Base-by-base conservation (phyloP, 2,329 filamentous ascomycete species). In the Colletotrichum endophyticum region DNA sequence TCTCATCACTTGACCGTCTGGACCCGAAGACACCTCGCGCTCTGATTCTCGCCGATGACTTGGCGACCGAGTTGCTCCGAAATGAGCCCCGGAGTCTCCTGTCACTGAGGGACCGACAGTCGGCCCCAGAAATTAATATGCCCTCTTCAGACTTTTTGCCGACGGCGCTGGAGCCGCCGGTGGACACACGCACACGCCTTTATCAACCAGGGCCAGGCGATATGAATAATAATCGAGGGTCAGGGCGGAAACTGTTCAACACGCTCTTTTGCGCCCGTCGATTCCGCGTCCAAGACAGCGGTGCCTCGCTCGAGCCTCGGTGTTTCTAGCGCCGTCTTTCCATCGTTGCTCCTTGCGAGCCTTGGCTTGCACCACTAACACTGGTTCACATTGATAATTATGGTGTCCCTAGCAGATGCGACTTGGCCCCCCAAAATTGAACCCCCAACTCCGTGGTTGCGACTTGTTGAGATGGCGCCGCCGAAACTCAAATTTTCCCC, bases 1-100 rank as follows among this genome's bases (percentile, higher is more conserved):
- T 73, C 70, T 62, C 70, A n/a, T 75, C 62, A 73, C 70, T 73
- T 66, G 73, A 76, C 44, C 59, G 73, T 73, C 64, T 30, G 36
- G 68, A 53, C 39, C 49, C 32, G 49, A 70, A 61, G n/a, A 34
- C 30, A 39, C 8, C 56, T 64, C 63, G 63, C 64, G n/a, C 68
- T 49, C 36, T 73, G 64, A 19, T 66, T 44, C 44, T 73, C 44
- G 74, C 74, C 32, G 59, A 72, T 44, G 59, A 73, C 70, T 74
- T 76, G 64, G 70, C 74, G 59, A 61, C 64, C 74, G 57, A 73
- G 64, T 69, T 70, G 70, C 70, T 73, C 74, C 74, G 74, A 76
- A 76, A 76, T 76, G 64, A 76, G 64, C 27, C 59, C 64, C 49
- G 64, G 64, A 73, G 49, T 25, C 34, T 74, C 44, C 57, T 76